Conservation (phyloP, 306 rosid genomes). For the Glycyrrhiza uralensis region DNA sequence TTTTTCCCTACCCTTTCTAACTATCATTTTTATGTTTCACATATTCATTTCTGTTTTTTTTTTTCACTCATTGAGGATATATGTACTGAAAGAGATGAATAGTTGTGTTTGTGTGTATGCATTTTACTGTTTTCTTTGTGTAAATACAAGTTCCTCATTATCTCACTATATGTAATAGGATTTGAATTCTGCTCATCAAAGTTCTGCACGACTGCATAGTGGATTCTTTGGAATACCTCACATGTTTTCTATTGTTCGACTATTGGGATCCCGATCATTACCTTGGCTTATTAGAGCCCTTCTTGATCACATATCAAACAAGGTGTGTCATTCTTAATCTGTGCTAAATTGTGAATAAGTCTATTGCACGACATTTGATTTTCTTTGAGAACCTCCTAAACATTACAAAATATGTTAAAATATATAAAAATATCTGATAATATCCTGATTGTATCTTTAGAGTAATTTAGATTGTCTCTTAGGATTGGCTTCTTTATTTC, state of each 20-base stretch:
- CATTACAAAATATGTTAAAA: not conserved
- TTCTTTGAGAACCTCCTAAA: constrained; percentile 2
- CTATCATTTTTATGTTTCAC: not conserved
- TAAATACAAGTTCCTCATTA: not conserved
- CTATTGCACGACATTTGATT: not conserved
- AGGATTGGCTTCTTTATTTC: not conserved
- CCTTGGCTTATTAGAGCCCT: constrained; percentile 97
- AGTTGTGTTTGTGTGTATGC: not conserved
- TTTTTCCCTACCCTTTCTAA: not conserved
- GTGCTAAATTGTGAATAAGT: constrained; percentile 13
- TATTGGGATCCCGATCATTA: constrained; percentile 92
- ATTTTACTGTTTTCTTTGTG: not conserved
- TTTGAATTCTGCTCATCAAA: constrained; percentile 93
- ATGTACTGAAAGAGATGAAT: not conserved
- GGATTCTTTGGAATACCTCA: constrained; percentile 98
- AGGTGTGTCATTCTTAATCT: constrained; percentile 51
- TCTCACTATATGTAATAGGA: constrained; percentile 48
- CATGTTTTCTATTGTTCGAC: constrained; percentile 77
- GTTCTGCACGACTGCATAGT: constrained; percentile 90
- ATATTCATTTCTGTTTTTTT: not conserved
- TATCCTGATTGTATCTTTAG: not conserved
- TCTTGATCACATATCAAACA: constrained; percentile 93
- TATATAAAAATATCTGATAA: not conserved
- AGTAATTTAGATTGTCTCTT: not conserved
- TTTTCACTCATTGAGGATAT: not conserved